Evolutionary conservation across 805 yeast species (phyloP).

Genomic region (Kodamaea sagamina): DNA sequence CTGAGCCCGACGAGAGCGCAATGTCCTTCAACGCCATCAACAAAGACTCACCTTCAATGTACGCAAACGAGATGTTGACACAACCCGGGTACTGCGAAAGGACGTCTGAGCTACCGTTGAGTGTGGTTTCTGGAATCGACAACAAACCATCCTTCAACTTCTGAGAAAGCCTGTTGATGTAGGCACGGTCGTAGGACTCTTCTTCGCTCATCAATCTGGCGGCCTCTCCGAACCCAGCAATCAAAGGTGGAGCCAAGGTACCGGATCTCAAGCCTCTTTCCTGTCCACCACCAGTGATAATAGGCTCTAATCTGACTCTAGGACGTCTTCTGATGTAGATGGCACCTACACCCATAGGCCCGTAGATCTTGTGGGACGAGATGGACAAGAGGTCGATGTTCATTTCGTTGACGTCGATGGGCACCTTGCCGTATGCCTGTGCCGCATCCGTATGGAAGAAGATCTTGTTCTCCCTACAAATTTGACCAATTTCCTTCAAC

Average conservation of each 20-base stretch:
- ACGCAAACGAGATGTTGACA: slow-evolving; percentile 94
- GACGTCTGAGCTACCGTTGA: slow-evolving; percentile 75
- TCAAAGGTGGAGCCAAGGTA: slow-evolving; percentile 94
- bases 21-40: slow-evolving; percentile 97
- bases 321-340: slow-evolving; percentile 95
- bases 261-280: slow-evolving; percentile 98
- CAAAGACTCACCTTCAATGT: slow-evolving; percentile 96
- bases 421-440: slow-evolving; percentile 94
- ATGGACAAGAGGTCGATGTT: slow-evolving; percentile 92
- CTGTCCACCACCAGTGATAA: slow-evolving; percentile 97
- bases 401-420: slow-evolving; percentile 88
- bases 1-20: slow-evolving; percentile 94
- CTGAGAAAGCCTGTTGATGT: slow-evolving; percentile 69
- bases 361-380: slow-evolving; percentile 94
- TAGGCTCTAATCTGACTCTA: slow-evolving; percentile 92
- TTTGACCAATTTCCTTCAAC: slow-evolving; percentile 83
- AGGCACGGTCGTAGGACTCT: slow-evolving; percentile 67
- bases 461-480: slow-evolving; percentile 84
- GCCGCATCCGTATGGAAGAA: slow-evolving; percentile 98
- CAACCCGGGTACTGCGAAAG: slow-evolving; percentile 76
- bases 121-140: slow-evolving; percentile 81
- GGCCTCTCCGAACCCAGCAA: slow-evolving; percentile 97
- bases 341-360: slow-evolving; percentile 98
- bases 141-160: slow-evolving; percentile 73
- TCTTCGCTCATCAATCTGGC: slow-evolving; percentile 79